Conservation (phyloP, 75 land plant species). For the Selaginella tamariscina region DNA sequence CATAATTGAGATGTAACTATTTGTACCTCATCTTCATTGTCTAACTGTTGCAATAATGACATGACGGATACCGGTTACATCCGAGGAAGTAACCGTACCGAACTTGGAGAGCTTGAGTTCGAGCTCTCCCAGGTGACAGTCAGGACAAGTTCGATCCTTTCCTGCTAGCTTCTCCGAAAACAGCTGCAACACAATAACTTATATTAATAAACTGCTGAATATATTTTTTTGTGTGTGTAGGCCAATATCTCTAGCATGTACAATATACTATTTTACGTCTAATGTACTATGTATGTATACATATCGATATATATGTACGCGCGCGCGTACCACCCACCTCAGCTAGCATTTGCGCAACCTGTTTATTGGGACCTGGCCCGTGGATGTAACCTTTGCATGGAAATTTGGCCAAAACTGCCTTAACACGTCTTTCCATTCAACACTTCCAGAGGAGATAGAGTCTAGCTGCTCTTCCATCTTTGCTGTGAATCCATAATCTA, state of each 20-base stretch:
- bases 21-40: constrained; percentile 15
- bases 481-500: constrained; percentile 81
- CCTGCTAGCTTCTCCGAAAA: constrained; percentile 13
- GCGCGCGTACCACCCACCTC: neutral
- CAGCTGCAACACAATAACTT: neutral
- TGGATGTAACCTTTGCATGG: constrained; percentile 19
- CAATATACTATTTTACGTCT: constrained; percentile 18
- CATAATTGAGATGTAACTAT: constrained; percentile 12
- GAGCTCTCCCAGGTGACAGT: constrained; percentile 23
- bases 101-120: constrained; percentile 21
- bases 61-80: constrained; percentile 26
- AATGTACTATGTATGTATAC: constrained; percentile 17
- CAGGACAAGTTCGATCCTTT: neutral
- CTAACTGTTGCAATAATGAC: constrained; percentile 9
- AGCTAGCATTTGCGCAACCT: constrained; percentile 14
- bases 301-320: neutral
- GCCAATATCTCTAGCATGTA: constrained; percentile 17
- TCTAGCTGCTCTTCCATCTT: constrained; percentile 61
- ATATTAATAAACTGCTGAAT: neutral
- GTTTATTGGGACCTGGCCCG: constrained; percentile 20
- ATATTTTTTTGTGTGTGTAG: constrained; percentile 14
- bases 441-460: constrained; percentile 26
- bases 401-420: constrained; percentile 28
- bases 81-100: constrained; percentile 34
- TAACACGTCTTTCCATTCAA: constrained; percentile 23